Base-by-base conservation (phyloP, 495 filamentous ascomycete genomes). In the Opeltia flavorubescens region DNA sequence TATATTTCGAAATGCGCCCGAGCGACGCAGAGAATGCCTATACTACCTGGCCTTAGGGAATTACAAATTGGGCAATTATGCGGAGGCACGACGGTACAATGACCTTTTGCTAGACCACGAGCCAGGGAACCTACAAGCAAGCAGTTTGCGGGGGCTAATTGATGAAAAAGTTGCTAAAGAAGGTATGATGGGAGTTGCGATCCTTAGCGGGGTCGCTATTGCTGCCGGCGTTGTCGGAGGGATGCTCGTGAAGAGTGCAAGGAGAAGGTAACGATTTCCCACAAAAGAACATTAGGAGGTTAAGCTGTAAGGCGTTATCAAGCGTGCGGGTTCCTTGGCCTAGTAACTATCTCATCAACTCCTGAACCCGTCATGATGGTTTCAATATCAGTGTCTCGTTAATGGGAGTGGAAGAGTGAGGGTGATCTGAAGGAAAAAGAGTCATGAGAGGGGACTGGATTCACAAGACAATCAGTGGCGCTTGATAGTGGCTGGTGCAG, bases 31-130 rank as follows among this genome's bases (percentile, higher is more conserved):
- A 47, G 91, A 98, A 74, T 98, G 91, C 60, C 83, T 96, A 25
- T 98, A 95, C 70, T 98, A 98, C 64, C 76, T 98, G 11, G 91
- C 86, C 11, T 74, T 98, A 20, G 91, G 91, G 43, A 93, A 98
- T 68, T 98, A 87, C 78, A 94, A 94, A 68, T 78, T 98, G 7
- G 93, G 91, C 31, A 96, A 95, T 70, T 98, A 94, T 59, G 87
- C 79, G 24, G 89, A 98, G 61, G 89, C 91, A 35, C 72, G 89
- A 53, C 72, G 81, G 60, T 96, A 95, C 69, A 98, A 98, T 60
- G 91, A 98, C 50, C 67, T 86, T 15, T 68, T 98, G 44, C 66
- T 96, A 23, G 85, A 93, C 34, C 80, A 86, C 53, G 91, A 98
- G 64, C 87, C 86, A 1, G 77, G 66, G 24, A 98, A 96, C 62